A percentile compares a stretch with the other conserved stretches of the same genome.
Evolutionary conservation across 2,329 filamentous ascomycete genomes (phyloP).

Genomic region (Talaromyces sp.): DNA sequence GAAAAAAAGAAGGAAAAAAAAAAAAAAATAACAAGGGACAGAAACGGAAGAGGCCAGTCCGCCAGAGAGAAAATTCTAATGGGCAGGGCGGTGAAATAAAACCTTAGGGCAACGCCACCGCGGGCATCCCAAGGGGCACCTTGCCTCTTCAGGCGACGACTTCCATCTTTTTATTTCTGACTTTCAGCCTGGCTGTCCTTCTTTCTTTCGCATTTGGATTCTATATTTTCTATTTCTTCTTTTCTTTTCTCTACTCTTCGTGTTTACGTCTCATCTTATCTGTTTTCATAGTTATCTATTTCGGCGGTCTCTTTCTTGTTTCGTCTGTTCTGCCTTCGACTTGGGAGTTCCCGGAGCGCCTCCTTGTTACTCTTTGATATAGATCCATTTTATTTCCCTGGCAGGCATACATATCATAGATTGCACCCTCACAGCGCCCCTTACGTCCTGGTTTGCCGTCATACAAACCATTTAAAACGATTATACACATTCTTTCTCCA

Average conservation of each 20-base stretch:
- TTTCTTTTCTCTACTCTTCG: slow-evolving; percentile 17
- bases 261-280: slow-evolving; percentile 5
- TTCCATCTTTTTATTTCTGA: neutral
- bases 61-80: neutral
- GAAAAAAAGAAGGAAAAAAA: neutral
- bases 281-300: neutral
- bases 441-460: slow-evolving; percentile 11
- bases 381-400: slow-evolving; percentile 12
- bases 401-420: slow-evolving; percentile 5
- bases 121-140: slow-evolving; percentile 1
- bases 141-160: slow-evolving; percentile 9
- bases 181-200: slow-evolving; percentile 5
- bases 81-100: neutral
- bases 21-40: neutral
- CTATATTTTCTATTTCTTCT: slow-evolving; percentile 13
- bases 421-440: slow-evolving; percentile 14
- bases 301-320: neutral
- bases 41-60: neutral
- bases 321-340: slow-evolving; percentile 7
- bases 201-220: slow-evolving; percentile 1
- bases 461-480: neutral
- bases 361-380: slow-evolving; percentile 16
- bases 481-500: slow-evolving; percentile 5
- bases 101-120: slow-evolving; percentile 6
- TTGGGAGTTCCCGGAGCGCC: slow-evolving; percentile 12